Evolutionary conservation across 2,329 filamentous ascomycete genomes (phyloP).

Genomic region (Clonostachys byssicola): DNA sequence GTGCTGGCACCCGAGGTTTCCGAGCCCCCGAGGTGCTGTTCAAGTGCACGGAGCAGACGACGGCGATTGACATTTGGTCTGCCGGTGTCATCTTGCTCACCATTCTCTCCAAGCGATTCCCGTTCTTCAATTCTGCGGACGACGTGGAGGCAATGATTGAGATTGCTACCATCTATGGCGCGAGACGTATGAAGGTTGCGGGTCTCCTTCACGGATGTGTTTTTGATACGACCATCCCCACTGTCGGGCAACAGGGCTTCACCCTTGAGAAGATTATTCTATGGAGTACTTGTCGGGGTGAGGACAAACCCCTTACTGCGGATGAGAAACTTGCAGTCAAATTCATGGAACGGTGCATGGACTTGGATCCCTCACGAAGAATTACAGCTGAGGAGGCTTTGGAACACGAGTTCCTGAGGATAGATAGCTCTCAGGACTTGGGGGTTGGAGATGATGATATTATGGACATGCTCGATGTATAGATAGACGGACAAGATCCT

Average conservation of each 20-base stretch:
- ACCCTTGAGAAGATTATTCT: conserved; percentile 89
- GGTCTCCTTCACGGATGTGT: conserved; percentile 85
- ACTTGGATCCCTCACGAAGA: conserved; percentile 68
- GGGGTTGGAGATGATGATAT: conserved; percentile 35
- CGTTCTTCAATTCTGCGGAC: conserved; percentile 98
- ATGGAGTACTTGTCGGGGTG: conserved; percentile 83
- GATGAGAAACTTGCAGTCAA: conserved; percentile 71
- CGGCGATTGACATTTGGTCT: conserved; percentile 95
- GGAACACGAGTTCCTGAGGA: conserved; percentile 62
- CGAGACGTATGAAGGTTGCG: conserved; percentile 75
- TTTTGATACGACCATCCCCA: conserved; percentile 90
- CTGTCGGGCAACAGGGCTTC: conserved; percentile 80
- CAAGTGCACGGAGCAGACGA: conserved; percentile 94
- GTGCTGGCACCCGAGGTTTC: conserved; percentile 92
- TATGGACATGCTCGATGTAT: conserved; percentile 38
- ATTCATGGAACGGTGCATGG: conserved; percentile 70
- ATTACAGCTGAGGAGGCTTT: conserved; percentile 75
- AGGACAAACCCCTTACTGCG: conserved; percentile 48
- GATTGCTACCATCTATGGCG: conserved; percentile 91
- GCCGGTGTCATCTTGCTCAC: conserved; percentile 97
- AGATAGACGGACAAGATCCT: background rate
- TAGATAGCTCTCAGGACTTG: conserved; percentile 13
- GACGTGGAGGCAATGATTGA: conserved; percentile 98
- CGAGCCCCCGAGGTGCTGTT: conserved; percentile 94
- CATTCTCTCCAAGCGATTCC: conserved; percentile 85